Evolutionary conservation across 768 basidiomycete species (phyloP).

Genomic region (Boletus rex-veris): DNA sequence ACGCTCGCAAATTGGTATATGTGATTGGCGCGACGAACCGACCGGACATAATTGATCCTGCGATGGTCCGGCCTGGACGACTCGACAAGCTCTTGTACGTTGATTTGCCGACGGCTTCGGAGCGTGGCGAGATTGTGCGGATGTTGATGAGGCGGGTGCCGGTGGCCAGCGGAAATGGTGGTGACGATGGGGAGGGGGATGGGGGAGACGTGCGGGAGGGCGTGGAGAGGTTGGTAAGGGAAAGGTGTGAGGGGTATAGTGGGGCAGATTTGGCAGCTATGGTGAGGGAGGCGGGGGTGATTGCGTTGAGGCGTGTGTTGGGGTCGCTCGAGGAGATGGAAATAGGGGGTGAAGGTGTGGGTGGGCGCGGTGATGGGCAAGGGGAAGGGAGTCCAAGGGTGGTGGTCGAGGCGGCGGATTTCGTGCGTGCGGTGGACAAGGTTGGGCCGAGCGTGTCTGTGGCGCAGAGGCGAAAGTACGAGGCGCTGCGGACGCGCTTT

Average conservation of each 20-base stretch:
- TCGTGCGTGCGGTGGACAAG: constrained; percentile 69
- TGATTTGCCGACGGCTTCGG: constrained; percentile 70
- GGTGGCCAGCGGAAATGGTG: constrained; percentile 25
- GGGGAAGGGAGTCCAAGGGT: not conserved
- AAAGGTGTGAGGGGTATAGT: constrained; percentile 80
- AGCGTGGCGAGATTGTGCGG: constrained; percentile 80
- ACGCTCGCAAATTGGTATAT: constrained; percentile 81
- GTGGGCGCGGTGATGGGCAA: not conserved
- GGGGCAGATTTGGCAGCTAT: constrained; percentile 89
- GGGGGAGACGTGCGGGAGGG: constrained; percentile 13
- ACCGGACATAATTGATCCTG: constrained; percentile 96
- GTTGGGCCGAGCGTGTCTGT: constrained; percentile 83
- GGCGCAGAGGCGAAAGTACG: constrained; percentile 80
- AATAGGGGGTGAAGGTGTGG: constrained; percentile 18
- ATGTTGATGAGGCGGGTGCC: constrained; percentile 75
- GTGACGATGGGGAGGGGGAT: not conserved
- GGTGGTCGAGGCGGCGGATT: constrained; percentile 62
- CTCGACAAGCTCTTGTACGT: constrained; percentile 94
- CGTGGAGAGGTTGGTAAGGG: constrained; percentile 49
- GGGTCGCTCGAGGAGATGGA: constrained; percentile 68
- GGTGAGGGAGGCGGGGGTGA: constrained; percentile 85
- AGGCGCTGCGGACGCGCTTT: constrained; percentile 75
- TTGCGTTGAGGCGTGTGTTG: constrained; percentile 67
- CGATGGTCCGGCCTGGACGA: constrained; percentile 95
- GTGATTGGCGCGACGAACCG: constrained; percentile 95